Percentiles rank a stretch among this genome's conserved stretches.
phyloP scores from a whole-genome alignment of 148 eudicot genomes.

The Limonium bicolor region DNA sequence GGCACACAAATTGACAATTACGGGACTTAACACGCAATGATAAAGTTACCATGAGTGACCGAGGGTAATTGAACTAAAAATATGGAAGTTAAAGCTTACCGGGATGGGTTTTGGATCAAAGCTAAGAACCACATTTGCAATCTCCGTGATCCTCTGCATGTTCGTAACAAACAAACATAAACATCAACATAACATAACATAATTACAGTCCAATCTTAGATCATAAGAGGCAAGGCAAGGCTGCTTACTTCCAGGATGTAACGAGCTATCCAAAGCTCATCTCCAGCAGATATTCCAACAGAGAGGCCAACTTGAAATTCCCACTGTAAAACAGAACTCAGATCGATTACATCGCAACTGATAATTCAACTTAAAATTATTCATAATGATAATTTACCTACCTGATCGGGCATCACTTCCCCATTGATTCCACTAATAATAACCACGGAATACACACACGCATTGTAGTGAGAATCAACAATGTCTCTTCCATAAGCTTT shows the following conservation, averaged over 20 bases:
- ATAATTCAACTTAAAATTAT: neutral
- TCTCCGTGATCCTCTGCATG: constrained; percentile 34
- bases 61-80: no score
- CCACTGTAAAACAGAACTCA: constrained; percentile 13
- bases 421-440: constrained; percentile 56
- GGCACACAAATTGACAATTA: no score
- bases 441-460: constrained; percentile 48
- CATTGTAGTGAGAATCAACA: constrained; percentile 54
- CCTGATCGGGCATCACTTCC: constrained; percentile 74
- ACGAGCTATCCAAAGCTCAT: constrained; percentile 39
- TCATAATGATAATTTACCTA: neutral
- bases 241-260: constrained; percentile 27
- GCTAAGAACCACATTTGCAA: constrained; percentile 23
- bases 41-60: no score
- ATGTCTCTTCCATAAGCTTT: constrained; percentile 21
- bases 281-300: constrained; percentile 34
- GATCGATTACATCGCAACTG: neutral
- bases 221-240: neutral
- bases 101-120: constrained; percentile 37
- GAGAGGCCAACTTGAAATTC: constrained; percentile 39
- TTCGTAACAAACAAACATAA: no score
- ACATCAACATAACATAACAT: neutral
- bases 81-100: constrained; percentile 8
- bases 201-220: no score
- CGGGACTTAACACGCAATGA: no score